These are phyloP conservation scores for Trypanosoma brucei DNA, from an alignment of 208 protist species.

Conservation along the genomic window DNA sequence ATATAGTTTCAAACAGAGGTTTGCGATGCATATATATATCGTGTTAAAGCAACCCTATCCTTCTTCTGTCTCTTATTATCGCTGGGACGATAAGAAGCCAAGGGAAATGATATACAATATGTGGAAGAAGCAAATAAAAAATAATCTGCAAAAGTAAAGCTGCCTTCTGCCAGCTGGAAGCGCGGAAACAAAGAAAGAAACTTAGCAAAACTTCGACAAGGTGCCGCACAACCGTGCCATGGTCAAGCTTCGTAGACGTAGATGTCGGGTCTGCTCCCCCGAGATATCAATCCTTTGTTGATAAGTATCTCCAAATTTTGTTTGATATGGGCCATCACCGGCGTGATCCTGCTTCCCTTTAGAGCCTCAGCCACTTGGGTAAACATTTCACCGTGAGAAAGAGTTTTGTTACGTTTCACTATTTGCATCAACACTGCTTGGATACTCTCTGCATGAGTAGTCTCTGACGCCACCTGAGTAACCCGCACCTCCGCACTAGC, in stretches of 20 bases:
- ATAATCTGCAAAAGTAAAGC: too few relatives aligned
- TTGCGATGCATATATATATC: slow-evolving; percentile 25
- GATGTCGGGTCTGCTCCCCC: slow-evolving; percentile 23
- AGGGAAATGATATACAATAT: too few relatives aligned
- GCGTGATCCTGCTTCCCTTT: slow-evolving; percentile 23
- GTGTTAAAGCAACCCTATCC: not conserved
- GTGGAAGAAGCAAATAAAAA: too few relatives aligned
- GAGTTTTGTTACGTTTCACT: slow-evolving; percentile 54
- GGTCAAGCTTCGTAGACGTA: slow-evolving; percentile 27
- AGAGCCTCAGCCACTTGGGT: slow-evolving; percentile 25
- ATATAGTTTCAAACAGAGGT: slow-evolving; percentile 62
- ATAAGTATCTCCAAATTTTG: slow-evolving; percentile 51
- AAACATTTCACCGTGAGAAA: slow-evolving; percentile 53
- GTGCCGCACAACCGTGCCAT: not conserved
- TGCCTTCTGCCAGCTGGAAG: too few relatives aligned
- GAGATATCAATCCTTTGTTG: slow-evolving; percentile 57
- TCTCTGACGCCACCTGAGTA: slow-evolving; percentile 17
- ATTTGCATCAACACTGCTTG: slow-evolving; percentile 65
- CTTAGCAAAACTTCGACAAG: too few relatives aligned
- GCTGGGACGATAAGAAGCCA: too few relatives aligned
- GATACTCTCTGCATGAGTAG: slow-evolving; percentile 32
- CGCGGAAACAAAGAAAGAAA: too few relatives aligned
- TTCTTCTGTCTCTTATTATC: too few relatives aligned
- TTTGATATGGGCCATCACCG: slow-evolving; percentile 55
- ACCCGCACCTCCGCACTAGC: slow-evolving; percentile 7